Evolutionary conservation across 176 grass and related monocot species (phyloP).

Genomic region (Zea luxurians): DNA sequence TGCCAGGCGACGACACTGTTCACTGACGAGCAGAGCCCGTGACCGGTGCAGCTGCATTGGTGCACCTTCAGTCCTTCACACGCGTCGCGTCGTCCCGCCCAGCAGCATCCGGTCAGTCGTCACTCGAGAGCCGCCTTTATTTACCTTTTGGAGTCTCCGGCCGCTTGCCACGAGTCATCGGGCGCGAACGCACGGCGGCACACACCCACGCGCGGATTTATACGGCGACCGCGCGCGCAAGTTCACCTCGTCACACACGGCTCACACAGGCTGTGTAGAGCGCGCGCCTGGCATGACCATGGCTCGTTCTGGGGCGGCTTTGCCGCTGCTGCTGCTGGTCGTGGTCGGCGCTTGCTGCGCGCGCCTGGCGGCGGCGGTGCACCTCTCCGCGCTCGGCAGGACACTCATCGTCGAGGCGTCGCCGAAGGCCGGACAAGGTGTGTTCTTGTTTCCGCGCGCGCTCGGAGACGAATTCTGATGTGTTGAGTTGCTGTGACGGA

Average conservation of each 20-base stretch:
- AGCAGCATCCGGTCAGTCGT: neutral
- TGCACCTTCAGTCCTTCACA: conserved; percentile 2
- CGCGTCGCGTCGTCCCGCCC: neutral
- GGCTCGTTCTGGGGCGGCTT: neutral
- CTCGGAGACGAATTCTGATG: neutral
- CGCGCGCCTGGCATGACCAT: neutral
- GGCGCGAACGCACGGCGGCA: neutral
- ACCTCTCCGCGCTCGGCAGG: conserved; percentile 44
- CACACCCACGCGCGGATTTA: neutral
- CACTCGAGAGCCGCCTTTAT: neutral
- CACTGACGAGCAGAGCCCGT: neutral
- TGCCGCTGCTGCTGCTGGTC: conserved; percentile 27
- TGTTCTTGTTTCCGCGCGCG: neutral
- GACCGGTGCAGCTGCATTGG: neutral
- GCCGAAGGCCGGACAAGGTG: conserved; percentile 52
- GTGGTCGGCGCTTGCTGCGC: conserved; percentile 31
- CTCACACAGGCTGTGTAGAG: neutral
- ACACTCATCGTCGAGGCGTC: conserved; percentile 57
- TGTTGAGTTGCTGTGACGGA: too few relatives aligned
- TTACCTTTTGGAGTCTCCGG: neutral
- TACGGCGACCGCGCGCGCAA: neutral
- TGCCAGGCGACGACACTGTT: neutral
- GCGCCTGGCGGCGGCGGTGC: conserved; percentile 31
- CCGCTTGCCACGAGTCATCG: neutral
- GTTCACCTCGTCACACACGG: neutral